Evolutionary conservation across 1,284 basidiomycete genomes (phyloP).

Genomic region (Rhodotorula sp.): DNA sequence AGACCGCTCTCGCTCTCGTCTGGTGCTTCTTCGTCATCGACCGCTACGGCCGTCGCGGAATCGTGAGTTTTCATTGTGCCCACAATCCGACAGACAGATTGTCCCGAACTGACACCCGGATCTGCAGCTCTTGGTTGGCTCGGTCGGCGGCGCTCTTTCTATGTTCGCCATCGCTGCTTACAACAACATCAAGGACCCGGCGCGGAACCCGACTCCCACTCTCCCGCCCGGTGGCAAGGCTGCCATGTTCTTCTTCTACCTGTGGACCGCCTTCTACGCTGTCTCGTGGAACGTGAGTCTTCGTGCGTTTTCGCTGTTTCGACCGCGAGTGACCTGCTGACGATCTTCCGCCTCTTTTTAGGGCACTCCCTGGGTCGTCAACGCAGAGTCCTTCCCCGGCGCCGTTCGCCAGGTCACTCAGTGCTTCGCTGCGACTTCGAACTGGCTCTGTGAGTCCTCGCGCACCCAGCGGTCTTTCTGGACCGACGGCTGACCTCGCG

Average conservation of each 20-base stretch:
- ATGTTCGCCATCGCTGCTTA: slow-evolving; percentile 49
- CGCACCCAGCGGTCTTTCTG: too few relatives aligned
- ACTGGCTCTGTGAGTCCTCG: slow-evolving; percentile 47
- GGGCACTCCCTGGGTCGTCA: slow-evolving; percentile 49
- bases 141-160: slow-evolving; percentile 51
- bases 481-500: neutral
- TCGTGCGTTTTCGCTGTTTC: too few relatives aligned
- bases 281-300: slow-evolving; percentile 42
- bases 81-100: neutral
- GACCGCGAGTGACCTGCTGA: neutral
- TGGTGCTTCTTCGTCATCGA: slow-evolving; percentile 50
- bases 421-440: slow-evolving; percentile 47
- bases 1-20: slow-evolving; percentile 47
- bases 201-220: slow-evolving; percentile 25
- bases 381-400: slow-evolving; percentile 49
- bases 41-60: slow-evolving; percentile 51
- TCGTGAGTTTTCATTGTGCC: slow-evolving; percentile 32
- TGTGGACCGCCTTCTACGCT: slow-evolving; percentile 41
- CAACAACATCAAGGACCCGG: slow-evolving; percentile 43
- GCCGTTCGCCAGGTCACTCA: slow-evolving; percentile 49
- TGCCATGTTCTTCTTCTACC: slow-evolving; percentile 48
- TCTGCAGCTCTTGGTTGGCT: slow-evolving; percentile 51
- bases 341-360: neutral
- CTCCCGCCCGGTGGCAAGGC: slow-evolving; percentile 44
- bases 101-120: neutral